Conservation (phyloP, 768 basidiomycete genomes). For the Coprinopsis marcescibilis region DNA sequence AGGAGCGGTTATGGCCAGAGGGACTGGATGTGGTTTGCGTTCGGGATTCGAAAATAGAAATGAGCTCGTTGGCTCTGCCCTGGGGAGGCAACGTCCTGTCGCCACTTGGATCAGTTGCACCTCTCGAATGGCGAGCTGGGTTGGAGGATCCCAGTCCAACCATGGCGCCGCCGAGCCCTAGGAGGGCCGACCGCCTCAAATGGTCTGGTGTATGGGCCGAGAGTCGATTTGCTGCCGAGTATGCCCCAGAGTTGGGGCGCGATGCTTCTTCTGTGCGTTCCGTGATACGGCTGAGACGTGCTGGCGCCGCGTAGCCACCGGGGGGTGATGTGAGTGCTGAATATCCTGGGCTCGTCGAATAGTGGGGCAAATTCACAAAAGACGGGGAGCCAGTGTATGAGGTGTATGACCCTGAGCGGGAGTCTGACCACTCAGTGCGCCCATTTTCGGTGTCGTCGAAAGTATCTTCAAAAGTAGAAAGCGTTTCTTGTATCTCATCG, state of each 20-base stretch:
- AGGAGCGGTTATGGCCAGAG: slow-evolving; percentile 44
- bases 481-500: slow-evolving; percentile 66
- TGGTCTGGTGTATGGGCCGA: slow-evolving; percentile 39
- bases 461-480: slow-evolving; percentile 63
- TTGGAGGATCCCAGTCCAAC: slow-evolving; percentile 26
- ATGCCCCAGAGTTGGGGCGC: slow-evolving; percentile 47
- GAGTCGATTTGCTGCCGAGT: slow-evolving; percentile 28
- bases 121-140: slow-evolving; percentile 43
- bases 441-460: slow-evolving; percentile 60
- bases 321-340: slow-evolving; percentile 18
- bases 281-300: slow-evolving; percentile 65
- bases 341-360: slow-evolving; percentile 24
- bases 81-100: slow-evolving; percentile 44
- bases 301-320: slow-evolving; percentile 18
- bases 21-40: slow-evolving; percentile 19
- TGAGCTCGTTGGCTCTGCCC: slow-evolving; percentile 62
- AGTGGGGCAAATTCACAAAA: slow-evolving; percentile 27
- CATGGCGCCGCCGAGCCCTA: slow-evolving; percentile 26
- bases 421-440: slow-evolving; percentile 60
- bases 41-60: slow-evolving; percentile 70
- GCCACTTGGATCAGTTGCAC: slow-evolving; percentile 51
- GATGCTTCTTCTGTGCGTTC: slow-evolving; percentile 63
- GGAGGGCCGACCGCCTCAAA: slow-evolving; percentile 40
- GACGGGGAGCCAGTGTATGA: slow-evolving; percentile 46
- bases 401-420: slow-evolving; percentile 34